A percentile compares a stretch with the other conserved stretches of the same genome.
Conservation (phyloP, 129 eudicot species). For the Flaveria bidentis region DNA sequence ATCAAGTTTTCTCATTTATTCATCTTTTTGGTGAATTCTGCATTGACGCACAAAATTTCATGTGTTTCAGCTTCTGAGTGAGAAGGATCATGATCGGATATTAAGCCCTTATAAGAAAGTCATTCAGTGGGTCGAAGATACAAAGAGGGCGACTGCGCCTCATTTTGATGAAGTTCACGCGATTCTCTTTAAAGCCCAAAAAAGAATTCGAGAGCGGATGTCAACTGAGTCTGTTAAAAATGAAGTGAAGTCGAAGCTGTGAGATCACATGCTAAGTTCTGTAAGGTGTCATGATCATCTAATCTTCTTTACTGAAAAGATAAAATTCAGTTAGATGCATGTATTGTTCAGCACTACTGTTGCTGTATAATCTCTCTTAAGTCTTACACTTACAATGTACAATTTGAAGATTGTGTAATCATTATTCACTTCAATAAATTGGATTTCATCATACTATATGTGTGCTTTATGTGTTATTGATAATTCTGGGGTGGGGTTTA, state of each 20-base stretch:
- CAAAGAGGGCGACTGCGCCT: constrained; percentile 63
- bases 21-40: background rate
- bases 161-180: constrained; percentile 76
- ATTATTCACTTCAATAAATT: background rate
- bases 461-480: too few species aligned
- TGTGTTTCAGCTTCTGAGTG: constrained; percentile 46
- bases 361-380: background rate
- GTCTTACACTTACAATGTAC: background rate
- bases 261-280: constrained; percentile 9
- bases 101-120: constrained; percentile 75
- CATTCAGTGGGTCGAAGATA: constrained; percentile 72
- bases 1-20: background rate
- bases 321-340: background rate
- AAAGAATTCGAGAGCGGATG: constrained; percentile 41
- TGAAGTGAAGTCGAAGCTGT: constrained; percentile 43
- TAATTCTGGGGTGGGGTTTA: too few species aligned
- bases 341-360: background rate
- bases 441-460: background rate
- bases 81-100: constrained; percentile 52
- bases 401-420: constrained; percentile 4
- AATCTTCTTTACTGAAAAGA: background rate
- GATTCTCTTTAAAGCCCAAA: constrained; percentile 41
- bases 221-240: constrained; percentile 16
- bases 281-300: constrained; percentile 11
- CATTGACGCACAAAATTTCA: background rate